Base-by-base conservation (phyloP, 2,329 filamentous ascomycete species). In the Epichloe gansuensis region DNA sequence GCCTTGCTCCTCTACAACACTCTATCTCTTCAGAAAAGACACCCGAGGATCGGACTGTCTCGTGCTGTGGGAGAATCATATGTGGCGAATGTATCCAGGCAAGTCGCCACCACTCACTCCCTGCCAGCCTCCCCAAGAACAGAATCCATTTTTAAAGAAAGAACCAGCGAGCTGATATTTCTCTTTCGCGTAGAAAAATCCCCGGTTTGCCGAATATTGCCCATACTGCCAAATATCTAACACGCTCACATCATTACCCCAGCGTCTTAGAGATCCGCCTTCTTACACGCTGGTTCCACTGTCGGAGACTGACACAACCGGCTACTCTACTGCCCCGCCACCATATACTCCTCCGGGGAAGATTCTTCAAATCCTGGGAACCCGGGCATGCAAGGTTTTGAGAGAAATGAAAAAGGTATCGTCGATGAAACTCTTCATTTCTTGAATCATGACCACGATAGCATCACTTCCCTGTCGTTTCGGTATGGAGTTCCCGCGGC, bases 211-310 rank as follows among this genome's bases (percentile, higher is more conserved):
- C 51, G 71, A 73, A 37, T 81, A 81, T 64, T 81, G 81, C 63
- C 87, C 87, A 0, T 91, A 86, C 66, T 93, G 88, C 65, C 88
- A 91, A 67, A 78, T 88, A 59, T 82, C 83, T 5, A 76, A 72
- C 45, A 71, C 68, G 4, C 80, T 82, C 3, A 80, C 79, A 21
- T 61, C 67, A 7, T 67, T 82, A 3, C 73, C 81, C 1, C 81
- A 82, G 67, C 81, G 83, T 11, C 73, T 88, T 25, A 78, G 75
- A 61, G 79, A 85, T 54, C 84, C 85, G n/a, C 85, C 85, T 1
- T 73, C 78, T 11, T 89, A 89, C 71, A 69, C 73, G 61, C 57
- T 63, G 53, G 48, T 70, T 49, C 60, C 66, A 38, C 59, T 63
- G 50, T 63, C 62, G 17, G 55, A 56, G 53, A 57, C 56, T 51